These are phyloP conservation scores for Casuarina cunninghamiana DNA, from an alignment of 306 rosid genomes.

Conservation along the genomic window DNA sequence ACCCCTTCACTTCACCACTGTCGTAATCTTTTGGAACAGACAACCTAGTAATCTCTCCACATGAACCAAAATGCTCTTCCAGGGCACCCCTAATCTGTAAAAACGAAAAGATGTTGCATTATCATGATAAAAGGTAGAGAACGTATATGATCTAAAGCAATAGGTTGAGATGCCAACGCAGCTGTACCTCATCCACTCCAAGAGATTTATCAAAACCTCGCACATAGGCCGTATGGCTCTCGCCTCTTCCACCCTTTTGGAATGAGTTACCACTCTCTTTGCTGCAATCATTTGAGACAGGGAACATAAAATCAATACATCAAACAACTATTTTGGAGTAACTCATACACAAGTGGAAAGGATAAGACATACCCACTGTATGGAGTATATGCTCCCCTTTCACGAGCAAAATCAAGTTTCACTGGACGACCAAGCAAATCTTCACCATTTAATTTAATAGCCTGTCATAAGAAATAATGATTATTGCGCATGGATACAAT, in stretches of 20 bases:
- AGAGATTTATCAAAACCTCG: conserved; percentile 68
- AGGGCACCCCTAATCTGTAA: conserved; percentile 55
- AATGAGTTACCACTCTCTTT: conserved; percentile 45
- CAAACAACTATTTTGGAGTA: not conserved
- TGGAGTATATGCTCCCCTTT: conserved; percentile 71
- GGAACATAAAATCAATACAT: not conserved
- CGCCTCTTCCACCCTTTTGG: conserved; percentile 50
- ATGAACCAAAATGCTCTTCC: conserved; percentile 51
- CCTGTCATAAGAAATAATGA: conserved; percentile 36
- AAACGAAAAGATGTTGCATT: no score
- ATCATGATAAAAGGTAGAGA: not conserved
- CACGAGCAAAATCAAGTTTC: conserved; percentile 69
- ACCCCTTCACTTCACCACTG: conserved; percentile 65
- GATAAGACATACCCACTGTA: conserved; percentile 34
- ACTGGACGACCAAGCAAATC: conserved; percentile 48
- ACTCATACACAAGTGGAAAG: no score
- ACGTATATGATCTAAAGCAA: not conserved
- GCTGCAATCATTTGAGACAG: conserved; percentile 22
- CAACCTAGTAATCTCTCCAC: conserved; percentile 74
- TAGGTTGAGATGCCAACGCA: not conserved
- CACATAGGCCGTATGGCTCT: conserved; percentile 47
- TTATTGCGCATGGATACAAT: not conserved
- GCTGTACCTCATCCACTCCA: conserved; percentile 68
- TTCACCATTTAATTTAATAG: conserved; percentile 54
- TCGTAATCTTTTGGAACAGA: conserved; percentile 77